A percentile compares a stretch with the other conserved stretches of the same genome.
These are phyloP conservation scores for Solanum hybrid DNA, from an alignment of 305 asterid species.

Conservation along the genomic window DNA sequence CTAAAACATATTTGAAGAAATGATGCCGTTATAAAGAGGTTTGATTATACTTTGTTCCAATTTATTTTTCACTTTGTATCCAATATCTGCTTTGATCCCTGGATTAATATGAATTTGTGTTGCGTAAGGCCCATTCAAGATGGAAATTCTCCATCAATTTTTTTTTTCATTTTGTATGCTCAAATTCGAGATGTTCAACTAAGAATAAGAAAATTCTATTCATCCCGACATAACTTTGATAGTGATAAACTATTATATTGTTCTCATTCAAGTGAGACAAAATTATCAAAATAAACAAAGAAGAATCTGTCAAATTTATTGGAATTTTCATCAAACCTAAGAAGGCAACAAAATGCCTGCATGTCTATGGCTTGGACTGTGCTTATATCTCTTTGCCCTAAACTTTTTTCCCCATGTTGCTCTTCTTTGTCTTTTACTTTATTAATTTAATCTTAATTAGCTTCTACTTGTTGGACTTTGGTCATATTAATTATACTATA, in stretches of 20 bases:
- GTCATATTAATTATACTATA: not conserved
- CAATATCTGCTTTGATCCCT: not conserved
- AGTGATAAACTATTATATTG: not conserved
- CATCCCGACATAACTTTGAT: not conserved
- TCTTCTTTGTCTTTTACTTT: not conserved
- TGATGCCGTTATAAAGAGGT: not conserved
- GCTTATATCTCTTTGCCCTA: conserved; percentile 6
- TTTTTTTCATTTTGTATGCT: not conserved
- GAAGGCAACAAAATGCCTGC: not conserved
- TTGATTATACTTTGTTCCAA: not conserved
- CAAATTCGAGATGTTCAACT: not conserved
- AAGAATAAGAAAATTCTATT: not conserved
- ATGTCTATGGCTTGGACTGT: not conserved
- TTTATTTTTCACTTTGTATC: not conserved
- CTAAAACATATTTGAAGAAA: not conserved
- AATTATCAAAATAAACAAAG: not conserved
- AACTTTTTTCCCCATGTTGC: not conserved
- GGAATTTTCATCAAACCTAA: not conserved
- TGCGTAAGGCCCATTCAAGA: not conserved
- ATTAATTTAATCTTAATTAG: not conserved
- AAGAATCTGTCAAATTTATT: not conserved
- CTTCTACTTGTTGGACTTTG: not conserved
- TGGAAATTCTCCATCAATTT: not conserved
- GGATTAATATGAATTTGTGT: not conserved
- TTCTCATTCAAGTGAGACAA: not conserved